Percentiles rank a stretch among this genome's conserved stretches.
Conservation (phyloP, 495 filamentous ascomycete genomes). For the Penicillium argentinense region DNA sequence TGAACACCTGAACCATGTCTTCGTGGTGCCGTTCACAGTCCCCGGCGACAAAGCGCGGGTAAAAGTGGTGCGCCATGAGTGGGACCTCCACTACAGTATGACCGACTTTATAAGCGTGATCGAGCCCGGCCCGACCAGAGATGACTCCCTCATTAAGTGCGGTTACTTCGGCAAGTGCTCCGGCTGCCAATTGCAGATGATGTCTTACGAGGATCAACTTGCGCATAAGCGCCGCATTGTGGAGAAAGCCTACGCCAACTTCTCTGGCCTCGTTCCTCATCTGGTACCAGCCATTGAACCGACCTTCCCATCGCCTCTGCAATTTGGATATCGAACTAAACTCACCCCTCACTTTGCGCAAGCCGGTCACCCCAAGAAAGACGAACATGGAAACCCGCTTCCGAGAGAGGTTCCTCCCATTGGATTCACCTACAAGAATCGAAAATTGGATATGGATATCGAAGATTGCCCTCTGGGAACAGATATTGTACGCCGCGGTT, state of each 20-base stretch:
- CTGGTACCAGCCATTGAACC: conserved; percentile 73
- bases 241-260: conserved; percentile 89
- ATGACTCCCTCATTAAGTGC: conserved; percentile 76
- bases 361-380: conserved; percentile 40
- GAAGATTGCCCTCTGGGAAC: conserved; percentile 97
- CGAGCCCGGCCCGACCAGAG: conserved; percentile 68
- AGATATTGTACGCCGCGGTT: conserved; percentile 71
- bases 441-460: conserved; percentile 75
- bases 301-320: conserved; percentile 84
- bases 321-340: conserved; percentile 95
- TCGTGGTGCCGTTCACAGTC: conserved; percentile 83
- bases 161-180: conserved; percentile 84
- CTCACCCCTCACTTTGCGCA: conserved; percentile 90
- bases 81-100: conserved; percentile 60
- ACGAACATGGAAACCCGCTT: conserved; percentile 33
- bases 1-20: conserved; percentile 68
- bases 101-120: conserved; percentile 81
- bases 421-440: conserved; percentile 85
- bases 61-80: conserved; percentile 71
- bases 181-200: conserved; percentile 97
- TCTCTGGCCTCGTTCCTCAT: conserved; percentile 75
- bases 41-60: conserved; percentile 80
- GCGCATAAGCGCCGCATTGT: conserved; percentile 81
- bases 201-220: conserved; percentile 84
- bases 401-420: conserved; percentile 65